A percentile compares a stretch with the other conserved stretches of the same genome.
Conservation (phyloP, 306 rosid species). For the Alnus rubra region DNA sequence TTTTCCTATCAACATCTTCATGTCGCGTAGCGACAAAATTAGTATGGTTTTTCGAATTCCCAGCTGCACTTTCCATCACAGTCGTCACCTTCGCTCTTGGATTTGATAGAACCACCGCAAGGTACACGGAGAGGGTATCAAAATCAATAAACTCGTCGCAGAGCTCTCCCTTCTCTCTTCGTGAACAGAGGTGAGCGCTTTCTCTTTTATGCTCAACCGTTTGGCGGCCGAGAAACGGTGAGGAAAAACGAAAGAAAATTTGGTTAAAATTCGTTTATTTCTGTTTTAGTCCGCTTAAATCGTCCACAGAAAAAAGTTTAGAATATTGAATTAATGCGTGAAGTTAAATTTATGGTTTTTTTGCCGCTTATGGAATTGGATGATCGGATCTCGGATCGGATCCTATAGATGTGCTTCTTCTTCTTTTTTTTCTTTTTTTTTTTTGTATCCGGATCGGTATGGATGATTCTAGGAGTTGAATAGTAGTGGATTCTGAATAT, state of each 20-base stretch:
- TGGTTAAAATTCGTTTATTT: neutral
- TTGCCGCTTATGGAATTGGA: neutral
- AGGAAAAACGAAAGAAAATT: neutral
- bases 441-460: neutral
- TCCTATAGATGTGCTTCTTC: neutral
- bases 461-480: neutral
- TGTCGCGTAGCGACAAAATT: neutral
- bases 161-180: slow-evolving; percentile 3
- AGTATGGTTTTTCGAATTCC: neutral
- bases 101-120: slow-evolving; percentile 9
- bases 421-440: neutral
- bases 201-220: neutral
- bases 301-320: neutral
- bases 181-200: slow-evolving; percentile 23
- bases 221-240: slow-evolving; percentile 11
- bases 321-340: neutral
- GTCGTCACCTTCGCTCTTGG: slow-evolving; percentile 23
- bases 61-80: slow-evolving; percentile 15
- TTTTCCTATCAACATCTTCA: neutral
- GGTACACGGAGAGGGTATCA: neutral
- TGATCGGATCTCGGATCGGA: slow-evolving; percentile 19
- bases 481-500: neutral
- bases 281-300: neutral
- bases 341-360: neutral
- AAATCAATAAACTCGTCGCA: neutral